Evolutionary conservation across 768 basidiomycete genomes (phyloP).

Genomic region (Artomyces pyxidatus): DNA sequence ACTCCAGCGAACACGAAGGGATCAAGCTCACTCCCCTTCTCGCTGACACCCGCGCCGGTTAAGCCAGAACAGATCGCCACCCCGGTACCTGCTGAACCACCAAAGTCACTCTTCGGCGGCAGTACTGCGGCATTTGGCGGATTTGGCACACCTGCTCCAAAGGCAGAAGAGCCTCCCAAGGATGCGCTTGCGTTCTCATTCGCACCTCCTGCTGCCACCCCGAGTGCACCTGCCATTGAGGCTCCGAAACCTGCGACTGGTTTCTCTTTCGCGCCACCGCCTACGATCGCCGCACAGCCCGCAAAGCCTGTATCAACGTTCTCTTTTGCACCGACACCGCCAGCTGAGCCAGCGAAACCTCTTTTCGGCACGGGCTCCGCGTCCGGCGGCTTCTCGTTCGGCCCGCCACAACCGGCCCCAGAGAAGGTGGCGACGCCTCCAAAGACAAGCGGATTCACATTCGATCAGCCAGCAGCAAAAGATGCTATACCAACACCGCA

Average conservation of each 20-base stretch:
- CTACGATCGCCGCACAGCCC: not conserved
- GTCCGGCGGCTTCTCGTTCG: not conserved
- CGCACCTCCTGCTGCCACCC: not conserved
- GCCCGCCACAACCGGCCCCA: not conserved
- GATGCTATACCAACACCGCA: no score
- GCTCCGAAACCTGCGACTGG: not conserved
- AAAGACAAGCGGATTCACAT: conserved; percentile 10
- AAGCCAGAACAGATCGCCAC: no score
- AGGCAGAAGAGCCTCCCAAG: no score
- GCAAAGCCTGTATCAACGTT: not conserved
- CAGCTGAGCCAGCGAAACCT: not conserved
- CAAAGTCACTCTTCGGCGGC: not conserved
- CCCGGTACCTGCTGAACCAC: not conserved
- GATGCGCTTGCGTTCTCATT: no score
- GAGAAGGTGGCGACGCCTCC: not conserved
- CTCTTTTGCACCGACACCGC: not conserved
- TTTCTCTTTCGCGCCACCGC: not conserved
- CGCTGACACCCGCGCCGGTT: not conserved
- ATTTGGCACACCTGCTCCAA: no score
- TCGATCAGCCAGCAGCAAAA: conserved; percentile 14
- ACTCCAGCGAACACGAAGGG: not conserved
- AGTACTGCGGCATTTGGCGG: not conserved
- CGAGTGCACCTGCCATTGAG: no score
- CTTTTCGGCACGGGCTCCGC: not conserved
- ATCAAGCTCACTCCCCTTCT: not conserved